A percentile compares a stretch with the other conserved stretches of the same genome.
Conservation (phyloP, 108 stramenopile genomes). For the Parmales sp. region DNA sequence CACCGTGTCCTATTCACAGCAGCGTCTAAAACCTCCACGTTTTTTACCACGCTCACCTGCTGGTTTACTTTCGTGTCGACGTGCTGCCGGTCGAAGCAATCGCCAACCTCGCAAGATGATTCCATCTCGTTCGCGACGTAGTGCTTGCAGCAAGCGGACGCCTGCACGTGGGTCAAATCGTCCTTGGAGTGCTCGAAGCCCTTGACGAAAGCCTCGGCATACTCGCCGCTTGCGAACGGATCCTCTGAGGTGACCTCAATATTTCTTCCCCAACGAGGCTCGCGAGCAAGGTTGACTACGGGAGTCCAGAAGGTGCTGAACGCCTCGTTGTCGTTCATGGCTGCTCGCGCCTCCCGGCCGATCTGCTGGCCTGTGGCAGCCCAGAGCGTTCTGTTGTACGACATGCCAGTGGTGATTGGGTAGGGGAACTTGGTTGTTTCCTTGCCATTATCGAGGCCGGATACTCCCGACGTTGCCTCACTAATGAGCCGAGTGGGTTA, state of each 20-base stretch:
- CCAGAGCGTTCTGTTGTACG: slow-evolving; percentile 24
- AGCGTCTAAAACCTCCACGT: no score
- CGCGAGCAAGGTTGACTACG: slow-evolving; percentile 23
- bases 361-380: slow-evolving; percentile 15
- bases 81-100: slow-evolving; percentile 10
- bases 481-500: background rate
- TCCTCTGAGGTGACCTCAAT: slow-evolving; percentile 30
- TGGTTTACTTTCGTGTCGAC: slow-evolving; percentile 13
- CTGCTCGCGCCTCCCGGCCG: slow-evolving; percentile 19
- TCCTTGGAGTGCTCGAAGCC: slow-evolving; percentile 15
- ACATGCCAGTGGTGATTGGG: slow-evolving; percentile 16
- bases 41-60: no score
- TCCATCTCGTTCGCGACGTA: slow-evolving; percentile 21
- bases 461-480: background rate
- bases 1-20: no score
- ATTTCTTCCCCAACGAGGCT: slow-evolving; percentile 29
- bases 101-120: slow-evolving; percentile 7
- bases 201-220: slow-evolving; percentile 15
- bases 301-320: slow-evolving; percentile 24
- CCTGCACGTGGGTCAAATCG: slow-evolving; percentile 16
- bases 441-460: background rate
- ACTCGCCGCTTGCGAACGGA: slow-evolving; percentile 20
- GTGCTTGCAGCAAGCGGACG: slow-evolving; percentile 30
- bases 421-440: slow-evolving; percentile 16
- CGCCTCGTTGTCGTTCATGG: slow-evolving; percentile 17